Conservation (phyloP, 441 rosid genomes). For the Populus hybrid region DNA sequence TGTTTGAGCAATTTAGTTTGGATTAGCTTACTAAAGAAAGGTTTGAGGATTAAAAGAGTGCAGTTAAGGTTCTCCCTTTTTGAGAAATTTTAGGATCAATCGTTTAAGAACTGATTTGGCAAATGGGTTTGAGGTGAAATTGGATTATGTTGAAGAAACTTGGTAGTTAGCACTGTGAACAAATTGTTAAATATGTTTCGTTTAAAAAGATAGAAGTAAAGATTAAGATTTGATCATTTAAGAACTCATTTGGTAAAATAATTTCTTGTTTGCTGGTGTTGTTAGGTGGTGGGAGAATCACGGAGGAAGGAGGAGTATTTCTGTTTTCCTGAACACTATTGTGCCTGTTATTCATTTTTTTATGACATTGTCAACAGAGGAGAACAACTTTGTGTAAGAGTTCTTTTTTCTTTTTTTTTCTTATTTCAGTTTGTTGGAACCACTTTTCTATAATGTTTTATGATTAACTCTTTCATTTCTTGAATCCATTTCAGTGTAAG, state of each 20-base stretch:
- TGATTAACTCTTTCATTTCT: not conserved
- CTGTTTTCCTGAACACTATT: conserved; percentile 68
- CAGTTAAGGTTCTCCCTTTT: too few relatives aligned
- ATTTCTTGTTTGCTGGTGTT: not conserved
- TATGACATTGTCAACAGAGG: conserved; percentile 79
- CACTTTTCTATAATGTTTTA: not conserved
- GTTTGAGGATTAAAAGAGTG: not conserved
- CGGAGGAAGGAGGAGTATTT: conserved; percentile 78
- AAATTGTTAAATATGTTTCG: not conserved
- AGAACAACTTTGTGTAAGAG: conserved; percentile 78
- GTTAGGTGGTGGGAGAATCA: conserved; percentile 82
- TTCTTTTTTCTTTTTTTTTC: conserved; percentile 11
- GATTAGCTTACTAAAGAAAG: not conserved
- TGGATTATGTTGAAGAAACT: not conserved
- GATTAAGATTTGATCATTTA: not conserved
- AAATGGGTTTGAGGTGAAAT: too few relatives aligned
- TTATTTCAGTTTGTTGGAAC: not conserved
- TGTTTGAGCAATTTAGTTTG: not conserved
- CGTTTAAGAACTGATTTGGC: not conserved
- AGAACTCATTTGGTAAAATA: not conserved
- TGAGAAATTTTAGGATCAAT: too few relatives aligned
- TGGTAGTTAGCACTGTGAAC: too few relatives aligned
- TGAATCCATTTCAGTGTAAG: conserved; percentile 50
- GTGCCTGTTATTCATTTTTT: conserved; percentile 86
- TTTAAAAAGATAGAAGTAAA: not conserved